A percentile compares a stretch with the other conserved stretches of the same genome.
These are phyloP conservation scores for Yamadazyma tumulicola DNA, from an alignment of 805 yeast genomes.

Conservation along the genomic window DNA sequence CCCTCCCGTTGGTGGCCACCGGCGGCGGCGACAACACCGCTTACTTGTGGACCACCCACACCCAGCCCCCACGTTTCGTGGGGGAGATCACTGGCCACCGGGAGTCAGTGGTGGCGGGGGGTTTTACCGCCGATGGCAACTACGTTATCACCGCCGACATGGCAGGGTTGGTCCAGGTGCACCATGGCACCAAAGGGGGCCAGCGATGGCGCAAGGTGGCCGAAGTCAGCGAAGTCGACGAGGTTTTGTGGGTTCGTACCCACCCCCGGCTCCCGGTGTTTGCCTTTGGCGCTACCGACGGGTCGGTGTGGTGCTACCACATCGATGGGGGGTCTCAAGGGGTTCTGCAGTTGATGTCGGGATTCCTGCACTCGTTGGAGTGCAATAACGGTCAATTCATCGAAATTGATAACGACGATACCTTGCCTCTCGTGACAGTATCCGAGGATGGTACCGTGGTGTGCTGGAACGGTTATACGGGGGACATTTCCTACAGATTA, in stretches of 20 bases:
- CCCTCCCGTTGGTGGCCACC: constrained; percentile 76
- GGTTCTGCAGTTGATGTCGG: constrained; percentile 70
- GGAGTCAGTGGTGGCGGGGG: constrained; percentile 84
- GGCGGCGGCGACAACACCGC: constrained; percentile 96
- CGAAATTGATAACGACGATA: constrained; percentile 48
- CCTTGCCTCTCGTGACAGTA: constrained; percentile 63
- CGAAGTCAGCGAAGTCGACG: constrained; percentile 83
- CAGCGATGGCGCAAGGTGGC: constrained; percentile 75
- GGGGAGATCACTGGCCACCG: constrained; percentile 76
- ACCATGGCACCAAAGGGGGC: constrained; percentile 69
- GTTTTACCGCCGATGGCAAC: constrained; percentile 78
- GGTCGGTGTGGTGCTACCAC: constrained; percentile 91
- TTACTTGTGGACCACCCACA: constrained; percentile 88
- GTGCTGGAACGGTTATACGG: constrained; percentile 86
- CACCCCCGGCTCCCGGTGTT: constrained; percentile 80
- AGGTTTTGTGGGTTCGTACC: constrained; percentile 74
- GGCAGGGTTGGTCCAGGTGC: constrained; percentile 81
- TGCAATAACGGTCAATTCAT: constrained; percentile 79
- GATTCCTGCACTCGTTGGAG: constrained; percentile 76
- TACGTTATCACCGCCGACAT: constrained; percentile 88
- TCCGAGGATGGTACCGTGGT: constrained; percentile 86
- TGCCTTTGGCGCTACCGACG: constrained; percentile 91
- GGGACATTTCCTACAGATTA: constrained; percentile 64
- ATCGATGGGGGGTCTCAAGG: constrained; percentile 47
- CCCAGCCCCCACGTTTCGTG: constrained; percentile 77